Percentiles rank a stretch among this genome's conserved stretches.
phyloP scores from a whole-genome alignment of 2,329 filamentous ascomycete species.

The Iodosphaeria phyllophila region DNA sequence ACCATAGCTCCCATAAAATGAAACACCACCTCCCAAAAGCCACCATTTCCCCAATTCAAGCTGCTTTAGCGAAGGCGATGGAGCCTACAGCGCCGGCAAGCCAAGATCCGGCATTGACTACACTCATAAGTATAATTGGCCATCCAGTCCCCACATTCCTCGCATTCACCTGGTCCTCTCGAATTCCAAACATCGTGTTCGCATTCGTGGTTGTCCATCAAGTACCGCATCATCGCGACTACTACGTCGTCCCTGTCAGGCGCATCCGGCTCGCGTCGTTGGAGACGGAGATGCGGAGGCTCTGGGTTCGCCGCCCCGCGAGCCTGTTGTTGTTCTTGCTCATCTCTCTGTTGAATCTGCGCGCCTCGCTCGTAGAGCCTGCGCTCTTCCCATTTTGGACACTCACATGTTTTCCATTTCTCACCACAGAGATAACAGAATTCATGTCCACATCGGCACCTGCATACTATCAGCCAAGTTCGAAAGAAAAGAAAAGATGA shows the following conservation, averaged over 20 bases:
- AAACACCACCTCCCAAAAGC: too few relatives aligned
- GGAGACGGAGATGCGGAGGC: background rate
- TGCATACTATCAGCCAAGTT: conserved; percentile 8
- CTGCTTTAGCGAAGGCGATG: too few relatives aligned
- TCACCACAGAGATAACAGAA: conserved; percentile 30
- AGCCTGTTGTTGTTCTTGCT: background rate
- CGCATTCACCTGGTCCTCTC: conserved; percentile 5
- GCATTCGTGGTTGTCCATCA: conserved; percentile 21
- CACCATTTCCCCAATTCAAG: too few relatives aligned
- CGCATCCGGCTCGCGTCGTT: background rate
- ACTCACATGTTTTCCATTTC: conserved; percentile 20
- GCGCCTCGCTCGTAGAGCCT: conserved; percentile 15
- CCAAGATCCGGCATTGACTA: conserved; percentile 20
- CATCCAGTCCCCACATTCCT: conserved; percentile 11
- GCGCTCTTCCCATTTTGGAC: conserved; percentile 19
- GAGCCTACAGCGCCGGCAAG: conserved; percentile 30
- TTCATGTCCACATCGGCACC: conserved; percentile 24
- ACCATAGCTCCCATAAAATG: too few relatives aligned
- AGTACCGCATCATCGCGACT: conserved; percentile 5
- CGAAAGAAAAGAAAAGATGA: background rate
- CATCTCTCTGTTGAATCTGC: conserved; percentile 12
- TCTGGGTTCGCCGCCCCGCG: background rate
- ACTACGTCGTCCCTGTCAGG: background rate
- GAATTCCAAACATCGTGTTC: conserved; percentile 16
- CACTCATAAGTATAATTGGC: conserved; percentile 26